A percentile compares a stretch with the other conserved stretches of the same genome.
phyloP scores from a whole-genome alignment of 495 filamentous ascomycete genomes.

The Mycothermus thermophilus region DNA sequence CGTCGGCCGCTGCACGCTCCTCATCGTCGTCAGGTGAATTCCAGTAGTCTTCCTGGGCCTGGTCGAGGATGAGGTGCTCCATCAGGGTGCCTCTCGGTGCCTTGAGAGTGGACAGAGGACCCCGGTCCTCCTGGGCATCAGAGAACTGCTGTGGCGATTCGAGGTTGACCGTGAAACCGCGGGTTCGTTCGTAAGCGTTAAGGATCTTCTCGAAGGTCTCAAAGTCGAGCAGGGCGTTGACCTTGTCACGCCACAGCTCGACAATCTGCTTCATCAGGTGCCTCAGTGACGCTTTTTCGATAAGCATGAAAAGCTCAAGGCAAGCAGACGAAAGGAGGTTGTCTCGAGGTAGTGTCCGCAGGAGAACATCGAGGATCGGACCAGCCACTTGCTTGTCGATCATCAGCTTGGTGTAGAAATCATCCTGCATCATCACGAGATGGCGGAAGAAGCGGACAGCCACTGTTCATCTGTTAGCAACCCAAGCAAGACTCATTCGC shows the following conservation, averaged over 20 bases:
- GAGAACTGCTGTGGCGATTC: slow-evolving; percentile 39
- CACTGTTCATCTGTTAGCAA: slow-evolving; percentile 37
- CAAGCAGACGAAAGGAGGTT: slow-evolving; percentile 94
- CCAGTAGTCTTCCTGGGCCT: slow-evolving; percentile 87
- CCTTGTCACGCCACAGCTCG: slow-evolving; percentile 73
- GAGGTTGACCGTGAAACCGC: slow-evolving; percentile 47
- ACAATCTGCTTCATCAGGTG: slow-evolving; percentile 72
- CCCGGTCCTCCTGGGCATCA: slow-evolving; percentile 37
- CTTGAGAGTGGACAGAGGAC: slow-evolving; percentile 40
- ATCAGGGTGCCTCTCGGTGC: slow-evolving; percentile 61
- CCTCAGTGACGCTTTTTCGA: slow-evolving; percentile 74
- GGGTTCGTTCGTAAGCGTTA: slow-evolving; percentile 64
- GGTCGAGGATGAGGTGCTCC: slow-evolving; percentile 56
- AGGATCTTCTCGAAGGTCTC: slow-evolving; percentile 72
- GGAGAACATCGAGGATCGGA: slow-evolving; percentile 75
- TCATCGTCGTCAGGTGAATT: slow-evolving; percentile 85
- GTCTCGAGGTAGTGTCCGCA: slow-evolving; percentile 86
- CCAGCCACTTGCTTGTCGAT: slow-evolving; percentile 72
- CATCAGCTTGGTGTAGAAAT: slow-evolving; percentile 82
- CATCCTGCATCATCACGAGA: slow-evolving; percentile 73
- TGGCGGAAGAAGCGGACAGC: slow-evolving; percentile 92
- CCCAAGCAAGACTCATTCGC: too few species aligned
- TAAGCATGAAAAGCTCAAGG: slow-evolving; percentile 85
- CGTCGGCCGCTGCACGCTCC: slow-evolving; percentile 29
- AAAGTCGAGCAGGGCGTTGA: slow-evolving; percentile 69